phyloP scores from a whole-genome alignment of 345 rosid species.

The Excoecaria cochinchinensis region DNA sequence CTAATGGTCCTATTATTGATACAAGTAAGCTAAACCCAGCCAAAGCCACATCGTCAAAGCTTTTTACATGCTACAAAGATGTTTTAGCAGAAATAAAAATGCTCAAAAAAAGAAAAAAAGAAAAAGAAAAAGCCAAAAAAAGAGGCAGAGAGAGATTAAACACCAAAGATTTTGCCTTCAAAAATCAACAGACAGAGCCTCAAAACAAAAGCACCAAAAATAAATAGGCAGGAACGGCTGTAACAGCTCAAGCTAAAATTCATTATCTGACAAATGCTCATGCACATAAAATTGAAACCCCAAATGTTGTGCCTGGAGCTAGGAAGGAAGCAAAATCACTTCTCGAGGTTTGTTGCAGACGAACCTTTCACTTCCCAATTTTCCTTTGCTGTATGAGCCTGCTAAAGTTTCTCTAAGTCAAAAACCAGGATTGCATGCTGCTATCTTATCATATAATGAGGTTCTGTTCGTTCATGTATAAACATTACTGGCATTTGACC shows the following conservation, averaged over 20 bases:
- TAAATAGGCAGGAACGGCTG: slow-evolving; percentile 17
- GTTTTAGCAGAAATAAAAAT: neutral
- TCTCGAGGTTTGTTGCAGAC: neutral
- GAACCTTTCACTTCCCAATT: slow-evolving; percentile 20
- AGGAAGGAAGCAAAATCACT: slow-evolving; percentile 17
- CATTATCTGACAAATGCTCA: slow-evolving; percentile 11
- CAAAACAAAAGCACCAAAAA: slow-evolving; percentile 8
- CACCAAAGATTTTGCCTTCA: slow-evolving; percentile 1
- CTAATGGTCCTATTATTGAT: neutral
- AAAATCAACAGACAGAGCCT: slow-evolving; percentile 16
- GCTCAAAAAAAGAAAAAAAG: neutral
- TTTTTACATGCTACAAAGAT: neutral
- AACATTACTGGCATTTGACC: too few species aligned
- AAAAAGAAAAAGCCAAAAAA: neutral
- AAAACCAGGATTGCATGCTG: neutral
- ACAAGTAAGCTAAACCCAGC: neutral
- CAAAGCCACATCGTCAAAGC: neutral
- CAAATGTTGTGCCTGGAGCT: slow-evolving; percentile 18
- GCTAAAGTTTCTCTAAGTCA: slow-evolving; percentile 13
- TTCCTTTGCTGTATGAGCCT: slow-evolving; percentile 27
- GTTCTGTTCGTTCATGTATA: too few species aligned
- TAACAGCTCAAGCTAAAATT: slow-evolving; percentile 17
- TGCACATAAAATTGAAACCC: slow-evolving; percentile 17
- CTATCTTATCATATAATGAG: neutral
- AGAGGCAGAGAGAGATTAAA: neutral